phyloP scores from a whole-genome alignment of 164 flowering plant species.

The Euptelea pleiosperma region DNA sequence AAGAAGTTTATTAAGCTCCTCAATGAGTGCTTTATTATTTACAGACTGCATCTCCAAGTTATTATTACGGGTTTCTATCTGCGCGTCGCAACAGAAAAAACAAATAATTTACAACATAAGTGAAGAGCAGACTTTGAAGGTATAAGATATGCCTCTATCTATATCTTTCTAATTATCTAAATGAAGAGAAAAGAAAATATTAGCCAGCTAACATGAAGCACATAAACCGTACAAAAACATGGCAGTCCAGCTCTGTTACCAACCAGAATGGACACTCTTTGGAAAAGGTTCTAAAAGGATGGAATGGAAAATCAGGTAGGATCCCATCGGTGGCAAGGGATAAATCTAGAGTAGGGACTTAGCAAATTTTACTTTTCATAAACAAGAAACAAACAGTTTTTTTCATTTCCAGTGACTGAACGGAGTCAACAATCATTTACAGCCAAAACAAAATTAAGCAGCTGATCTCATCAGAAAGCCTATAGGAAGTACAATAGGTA shows the following conservation, averaged over 20 bases:
- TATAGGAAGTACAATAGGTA: too few relatives aligned
- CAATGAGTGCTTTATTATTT: conserved; percentile 78
- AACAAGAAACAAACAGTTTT: too few relatives aligned
- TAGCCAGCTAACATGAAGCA: conserved; percentile 1
- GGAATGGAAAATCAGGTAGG: too few relatives aligned
- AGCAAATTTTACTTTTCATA: too few relatives aligned
- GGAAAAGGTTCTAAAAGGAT: background rate
- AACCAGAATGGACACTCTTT: background rate
- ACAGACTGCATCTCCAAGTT: conserved; percentile 98
- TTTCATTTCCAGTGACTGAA: too few relatives aligned
- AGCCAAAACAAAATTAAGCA: too few relatives aligned
- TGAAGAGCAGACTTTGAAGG: background rate
- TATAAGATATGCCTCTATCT: background rate
- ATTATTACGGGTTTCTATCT: conserved; percentile 98
- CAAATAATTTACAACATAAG: background rate
- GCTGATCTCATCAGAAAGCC: too few relatives aligned
- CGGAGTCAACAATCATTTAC: too few relatives aligned
- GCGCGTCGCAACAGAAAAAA: conserved; percentile 20
- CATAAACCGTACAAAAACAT: background rate
- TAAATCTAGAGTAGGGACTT: too few relatives aligned
- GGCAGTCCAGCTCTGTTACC: background rate
- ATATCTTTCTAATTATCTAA: background rate
- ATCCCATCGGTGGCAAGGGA: background rate
- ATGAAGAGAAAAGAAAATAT: background rate
- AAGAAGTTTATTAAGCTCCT: conserved; percentile 93